Conservation (phyloP, 805 yeast genomes). For the Candida vartiovaarae region DNA sequence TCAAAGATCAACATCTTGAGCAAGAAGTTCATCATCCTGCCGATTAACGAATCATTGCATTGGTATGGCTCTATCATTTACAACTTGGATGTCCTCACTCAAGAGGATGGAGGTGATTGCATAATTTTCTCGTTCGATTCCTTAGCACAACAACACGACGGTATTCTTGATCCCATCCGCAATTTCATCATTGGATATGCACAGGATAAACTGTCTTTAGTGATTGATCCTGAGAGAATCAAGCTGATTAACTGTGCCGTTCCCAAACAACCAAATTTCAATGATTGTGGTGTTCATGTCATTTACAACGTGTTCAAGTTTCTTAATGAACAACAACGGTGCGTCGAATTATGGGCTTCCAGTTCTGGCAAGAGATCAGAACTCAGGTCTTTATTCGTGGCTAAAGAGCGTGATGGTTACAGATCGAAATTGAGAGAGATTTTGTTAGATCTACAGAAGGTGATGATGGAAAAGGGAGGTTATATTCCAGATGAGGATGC, state of each 20-base stretch:
- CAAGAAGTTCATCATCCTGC: constrained; percentile 60
- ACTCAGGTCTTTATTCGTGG: constrained; percentile 16
- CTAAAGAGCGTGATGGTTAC: constrained; percentile 22
- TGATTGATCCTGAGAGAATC: constrained; percentile 40
- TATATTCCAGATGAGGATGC: constrained; percentile 9
- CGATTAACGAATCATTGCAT: constrained; percentile 74
- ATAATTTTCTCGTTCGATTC: constrained; percentile 63
- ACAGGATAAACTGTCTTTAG: constrained; percentile 47
- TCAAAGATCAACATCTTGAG: constrained; percentile 54
- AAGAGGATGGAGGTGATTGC: constrained; percentile 11
- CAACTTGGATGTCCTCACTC: constrained; percentile 34
- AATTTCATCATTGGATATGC: constrained; percentile 64
- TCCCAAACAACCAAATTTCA: constrained; percentile 80
- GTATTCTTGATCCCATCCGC: constrained; percentile 45
- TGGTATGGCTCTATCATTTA: constrained; percentile 82
- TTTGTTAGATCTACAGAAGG: constrained; percentile 16
- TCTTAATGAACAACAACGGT: constrained; percentile 39
- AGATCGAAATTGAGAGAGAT: constrained; percentile 17
- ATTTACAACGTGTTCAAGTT: constrained; percentile 64
- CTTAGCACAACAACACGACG: constrained; percentile 49
- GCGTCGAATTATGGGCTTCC: constrained; percentile 43
- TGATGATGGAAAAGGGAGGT: constrained; percentile 8
- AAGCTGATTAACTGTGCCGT: constrained; percentile 45
- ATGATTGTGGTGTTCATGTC: constrained; percentile 93
- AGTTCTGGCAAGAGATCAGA: constrained; percentile 12